A percentile compares a stretch with the other conserved stretches of the same genome.
Conservation (phyloP, 441 rosid genomes). For the Gossypium aridum region DNA sequence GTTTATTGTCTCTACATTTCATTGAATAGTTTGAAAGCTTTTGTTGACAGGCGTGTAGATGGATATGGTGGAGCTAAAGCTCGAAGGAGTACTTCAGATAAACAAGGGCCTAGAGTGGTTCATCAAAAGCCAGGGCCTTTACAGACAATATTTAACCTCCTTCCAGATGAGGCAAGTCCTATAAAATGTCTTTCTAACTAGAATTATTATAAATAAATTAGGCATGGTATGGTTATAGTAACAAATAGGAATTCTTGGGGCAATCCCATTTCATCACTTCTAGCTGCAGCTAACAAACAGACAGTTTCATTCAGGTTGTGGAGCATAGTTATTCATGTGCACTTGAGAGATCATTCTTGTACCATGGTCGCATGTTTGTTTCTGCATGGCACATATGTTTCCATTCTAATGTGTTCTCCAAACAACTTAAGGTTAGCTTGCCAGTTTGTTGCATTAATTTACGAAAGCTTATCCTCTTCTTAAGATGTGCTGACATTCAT, state of each 20-base stretch:
- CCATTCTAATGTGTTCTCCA: constrained; percentile 96
- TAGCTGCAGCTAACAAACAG: constrained; percentile 15
- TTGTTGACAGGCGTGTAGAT: constrained; percentile 41
- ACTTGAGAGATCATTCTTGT: constrained; percentile 93
- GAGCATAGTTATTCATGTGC: constrained; percentile 96
- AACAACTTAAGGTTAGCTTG: constrained; percentile 89
- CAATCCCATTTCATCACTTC: constrained; percentile 12
- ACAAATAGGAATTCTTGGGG: not conserved
- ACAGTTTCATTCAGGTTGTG: constrained; percentile 51
- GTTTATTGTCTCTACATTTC: not conserved
- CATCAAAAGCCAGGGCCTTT: constrained; percentile 95
- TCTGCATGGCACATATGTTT: constrained; percentile 99
- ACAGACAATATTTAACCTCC: constrained; percentile 88
- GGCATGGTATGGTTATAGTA: not conserved
- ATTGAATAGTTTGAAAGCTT: not conserved
- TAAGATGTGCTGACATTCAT: constrained; percentile 3
- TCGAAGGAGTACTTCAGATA: constrained; percentile 69
- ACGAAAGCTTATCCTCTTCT: constrained; percentile 7
- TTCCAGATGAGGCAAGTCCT: constrained; percentile 74
- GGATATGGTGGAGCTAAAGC: constrained; percentile 68
- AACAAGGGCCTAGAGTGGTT: constrained; percentile 89
- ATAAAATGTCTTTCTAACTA: constrained; percentile 1
- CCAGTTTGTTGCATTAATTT: constrained; percentile 10
- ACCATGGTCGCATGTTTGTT: constrained; percentile 97
- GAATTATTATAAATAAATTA: constrained; percentile 8